Base-by-base conservation (phyloP, 140 eudicot species). In the Erigeron philadelphicus region DNA sequence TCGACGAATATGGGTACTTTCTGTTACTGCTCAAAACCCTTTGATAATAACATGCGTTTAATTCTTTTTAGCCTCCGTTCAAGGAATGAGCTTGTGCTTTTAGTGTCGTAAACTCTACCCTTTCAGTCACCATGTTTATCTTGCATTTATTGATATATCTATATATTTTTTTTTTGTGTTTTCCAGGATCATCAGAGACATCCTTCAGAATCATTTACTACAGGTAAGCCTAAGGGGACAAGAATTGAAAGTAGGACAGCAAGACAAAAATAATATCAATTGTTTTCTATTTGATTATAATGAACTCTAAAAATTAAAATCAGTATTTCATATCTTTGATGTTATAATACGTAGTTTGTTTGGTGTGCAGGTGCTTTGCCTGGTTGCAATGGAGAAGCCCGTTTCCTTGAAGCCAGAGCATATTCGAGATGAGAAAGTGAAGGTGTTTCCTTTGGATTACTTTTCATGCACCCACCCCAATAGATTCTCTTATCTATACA, bases 351-450 rank as follows among this genome's bases (percentile, higher is more conserved):
- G n/a, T 59, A 21, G 31, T 57, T 65, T 67, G 15, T 71, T 45
- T 31, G 60, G 41, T n/a, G 16, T 79, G 60, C 80, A 90, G 96
- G 97, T 90, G 70, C 88, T 90, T 49, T 90, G 97, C 81, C 84
- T 90, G 67, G 88, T 88, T 42, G 91, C 96, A 43, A 90, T 90
- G 97, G 97, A 90, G 79, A 90, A 82, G 66, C 96, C 97, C 17
- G 83, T 90, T 49, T 88, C 96, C 71, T 83, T 88, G 8, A 88
- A 82, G 72, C 95, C 97, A 58, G 91, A 90, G 81, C 88, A 90
- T 75, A 88, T 90, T 25, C 87, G 97, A 63, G 97, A 90, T 74
- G 97, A 88, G 84, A 90, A 90, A 90, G 90, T 90, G 73, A 90
- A 90, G 95, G 97, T 88, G 75, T 45, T 73, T 81, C 16, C 50